phyloP scores from a whole-genome alignment of 2,329 filamentous ascomycete species.

The Westerdykella aurantiaca region DNA sequence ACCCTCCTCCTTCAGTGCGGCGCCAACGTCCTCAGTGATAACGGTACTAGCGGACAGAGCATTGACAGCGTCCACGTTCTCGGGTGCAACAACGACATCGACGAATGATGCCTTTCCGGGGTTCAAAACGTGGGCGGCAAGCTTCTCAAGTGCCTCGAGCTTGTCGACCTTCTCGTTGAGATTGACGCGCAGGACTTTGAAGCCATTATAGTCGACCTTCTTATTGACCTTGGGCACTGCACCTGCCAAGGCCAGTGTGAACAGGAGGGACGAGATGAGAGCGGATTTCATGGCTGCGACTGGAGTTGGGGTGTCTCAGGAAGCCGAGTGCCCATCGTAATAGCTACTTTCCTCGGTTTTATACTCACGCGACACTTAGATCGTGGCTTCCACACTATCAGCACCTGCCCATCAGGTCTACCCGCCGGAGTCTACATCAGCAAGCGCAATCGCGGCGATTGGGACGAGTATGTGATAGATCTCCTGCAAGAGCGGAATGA shows the following conservation, averaged over 20 bases:
- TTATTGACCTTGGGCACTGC: slow-evolving; percentile 22
- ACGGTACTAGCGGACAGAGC: slow-evolving; percentile 24
- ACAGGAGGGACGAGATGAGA: slow-evolving; percentile 21
- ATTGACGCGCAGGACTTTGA: slow-evolving; percentile 30
- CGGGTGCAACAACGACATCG: slow-evolving; percentile 34
- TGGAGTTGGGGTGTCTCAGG: not conserved
- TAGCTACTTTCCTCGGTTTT: slow-evolving; percentile 10
- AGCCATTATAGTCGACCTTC: slow-evolving; percentile 34
- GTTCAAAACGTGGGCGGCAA: slow-evolving; percentile 31
- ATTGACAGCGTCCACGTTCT: slow-evolving; percentile 26
- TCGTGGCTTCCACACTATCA: not conserved
- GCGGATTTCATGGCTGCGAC: slow-evolving; percentile 23
- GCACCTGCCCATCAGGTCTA: slow-evolving; percentile 20
- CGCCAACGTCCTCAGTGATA: slow-evolving; percentile 33
- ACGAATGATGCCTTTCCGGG: slow-evolving; percentile 23
- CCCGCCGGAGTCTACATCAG: slow-evolving; percentile 3
- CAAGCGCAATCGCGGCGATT: slow-evolving; percentile 8
- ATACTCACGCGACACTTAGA: not conserved
- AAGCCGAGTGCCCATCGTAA: not conserved
- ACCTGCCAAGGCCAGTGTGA: slow-evolving; percentile 17
- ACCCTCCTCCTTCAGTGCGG: slow-evolving; percentile 25
- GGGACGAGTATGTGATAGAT: slow-evolving; percentile 22
- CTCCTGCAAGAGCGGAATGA: slow-evolving; percentile 18
- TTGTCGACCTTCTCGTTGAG: slow-evolving; percentile 15
- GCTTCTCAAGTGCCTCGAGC: slow-evolving; percentile 24